These are phyloP conservation scores for Exophiala sideris DNA, from an alignment of 2,329 filamentous ascomycete genomes.

Conservation along the genomic window DNA sequence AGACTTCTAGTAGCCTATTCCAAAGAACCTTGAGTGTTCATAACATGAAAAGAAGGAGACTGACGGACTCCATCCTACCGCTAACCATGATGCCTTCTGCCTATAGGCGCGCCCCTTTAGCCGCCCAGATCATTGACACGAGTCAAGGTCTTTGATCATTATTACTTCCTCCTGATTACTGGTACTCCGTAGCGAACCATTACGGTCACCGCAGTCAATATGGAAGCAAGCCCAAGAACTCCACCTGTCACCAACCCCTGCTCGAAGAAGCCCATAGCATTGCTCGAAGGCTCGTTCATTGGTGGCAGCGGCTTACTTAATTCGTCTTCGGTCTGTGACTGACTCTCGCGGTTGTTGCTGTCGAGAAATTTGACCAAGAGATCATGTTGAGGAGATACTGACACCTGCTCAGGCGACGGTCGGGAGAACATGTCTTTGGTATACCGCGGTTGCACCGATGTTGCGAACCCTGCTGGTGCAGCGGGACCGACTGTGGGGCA, in stretches of 20 bases:
- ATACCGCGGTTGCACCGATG: neutral
- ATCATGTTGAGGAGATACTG: neutral
- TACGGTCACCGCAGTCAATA: neutral
- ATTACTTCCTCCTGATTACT: neutral
- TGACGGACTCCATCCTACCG: too few species aligned
- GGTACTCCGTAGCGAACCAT: neutral
- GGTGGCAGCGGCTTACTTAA: slow-evolving; percentile 8
- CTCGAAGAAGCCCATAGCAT: slow-evolving; percentile 48
- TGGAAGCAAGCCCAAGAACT: neutral
- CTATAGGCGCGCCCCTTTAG: neutral
- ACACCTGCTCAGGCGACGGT: neutral
- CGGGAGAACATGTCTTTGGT: neutral
- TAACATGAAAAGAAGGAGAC: too few species aligned
- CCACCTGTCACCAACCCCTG: slow-evolving; percentile 37
- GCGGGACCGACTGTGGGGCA: neutral
- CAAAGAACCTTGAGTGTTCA: too few species aligned
- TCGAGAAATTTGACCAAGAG: neutral
- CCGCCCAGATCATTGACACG: neutral
- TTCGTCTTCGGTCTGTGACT: neutral
- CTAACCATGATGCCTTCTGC: too few species aligned
- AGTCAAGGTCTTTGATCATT: neutral
- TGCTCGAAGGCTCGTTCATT: slow-evolving; percentile 35
- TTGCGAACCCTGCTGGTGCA: neutral
- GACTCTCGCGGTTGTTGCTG: neutral
- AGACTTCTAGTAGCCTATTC: too few species aligned